Evolutionary conservation across 495 filamentous ascomycete species (phyloP), one percentile per base, ranked within the genome.

Genomic region (Penicillium goetzii): DNA sequence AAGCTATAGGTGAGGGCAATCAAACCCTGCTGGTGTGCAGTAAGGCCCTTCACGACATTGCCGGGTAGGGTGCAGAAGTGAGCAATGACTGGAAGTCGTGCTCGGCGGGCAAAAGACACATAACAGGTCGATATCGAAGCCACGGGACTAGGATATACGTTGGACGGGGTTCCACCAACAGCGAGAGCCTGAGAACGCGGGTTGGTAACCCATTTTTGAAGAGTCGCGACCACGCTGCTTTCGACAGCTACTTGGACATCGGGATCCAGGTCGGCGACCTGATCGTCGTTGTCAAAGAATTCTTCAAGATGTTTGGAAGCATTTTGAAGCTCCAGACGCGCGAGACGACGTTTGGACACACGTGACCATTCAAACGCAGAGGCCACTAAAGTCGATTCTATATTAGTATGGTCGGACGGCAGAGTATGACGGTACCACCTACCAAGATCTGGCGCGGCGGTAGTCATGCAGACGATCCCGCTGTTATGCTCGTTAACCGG

Each of bases 1-100:
- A 82, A 58, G 54, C 79, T 80, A 59, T 83, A 82, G 1, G 76
- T 75, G 32, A 83, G 72, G 7, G 76, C 73, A 14, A 83, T 73
- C 3, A 83, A 70, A 1, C 76, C 77, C 40, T 73, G 71, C 54
- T 76, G 68, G 36, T 74, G 76, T 3, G 64, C 47, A 1, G 71
- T 77, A 62, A 72, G 66, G 19, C 68, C 75, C 40, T 64, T 55
- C 2, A 59, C 60, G n/a, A 63, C 63, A 25, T 70, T 54, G 9
- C 59, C 59, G 7, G 76, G 73, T 2, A 80, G 70, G 40, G 70
- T 62, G 52, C 79, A 83, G 58, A 81, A 81, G 53, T 79, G 79
- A 11, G 78, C 77, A 43, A 83, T 72, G 1, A 78, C 68, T 0
- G 81, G 81, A n/a, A 81, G 65, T 38, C 64, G 63, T 5, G 73